Base-by-base conservation (phyloP, 2,329 filamentous ascomycete species). In the Knufia fluminis region DNA sequence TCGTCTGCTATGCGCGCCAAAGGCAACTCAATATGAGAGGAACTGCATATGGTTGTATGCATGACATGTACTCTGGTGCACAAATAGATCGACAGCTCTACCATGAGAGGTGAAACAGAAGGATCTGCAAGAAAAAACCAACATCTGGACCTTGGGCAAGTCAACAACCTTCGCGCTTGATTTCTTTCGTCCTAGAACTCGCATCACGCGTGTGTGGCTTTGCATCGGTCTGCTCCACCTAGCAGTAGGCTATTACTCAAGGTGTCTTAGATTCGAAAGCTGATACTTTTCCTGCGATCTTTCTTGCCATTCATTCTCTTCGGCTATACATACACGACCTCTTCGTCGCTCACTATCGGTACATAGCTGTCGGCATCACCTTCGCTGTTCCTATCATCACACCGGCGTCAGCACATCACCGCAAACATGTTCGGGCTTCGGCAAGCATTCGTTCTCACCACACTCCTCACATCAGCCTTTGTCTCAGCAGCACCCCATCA, bases 401-500 rank as follows among this genome's bases (percentile, higher is more conserved):
- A 26, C 31, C 43, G 31, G 19, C 43, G 32, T 4, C 43, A 46
- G n/a, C 14, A 36, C 43, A 28, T 8, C 24, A 45, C 44, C 22
- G 22, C 19, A 14, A 56, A 26, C 36, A 59, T 59, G 56, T 44
- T 59, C 40, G 50, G 54, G 35, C 47, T 57, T 20, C 48, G 50
- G 22, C 52, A 52, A 52, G 50, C 50, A 32, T 41, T 57, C 50
- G 53, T 59, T 49, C 50, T 54, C 41, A 41, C 51, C 39, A 59
- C 55, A 4, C 24, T 57, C 32, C 26, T 57, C 36, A 49, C 54
- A 19, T 55, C 54, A 23, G 50, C 52, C n/a, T 31, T 52, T 43
- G 49, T 51, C 39, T 54, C 52, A 17, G 50, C 55, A 7, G 40
- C 43, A 31, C 54, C 55, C 10, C 31, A 42, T 12, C 28, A 51